A percentile compares a stretch with the other conserved stretches of the same genome.
phyloP scores from a whole-genome alignment of 441 rosid species.

The Arabidopsis hybrid region DNA sequence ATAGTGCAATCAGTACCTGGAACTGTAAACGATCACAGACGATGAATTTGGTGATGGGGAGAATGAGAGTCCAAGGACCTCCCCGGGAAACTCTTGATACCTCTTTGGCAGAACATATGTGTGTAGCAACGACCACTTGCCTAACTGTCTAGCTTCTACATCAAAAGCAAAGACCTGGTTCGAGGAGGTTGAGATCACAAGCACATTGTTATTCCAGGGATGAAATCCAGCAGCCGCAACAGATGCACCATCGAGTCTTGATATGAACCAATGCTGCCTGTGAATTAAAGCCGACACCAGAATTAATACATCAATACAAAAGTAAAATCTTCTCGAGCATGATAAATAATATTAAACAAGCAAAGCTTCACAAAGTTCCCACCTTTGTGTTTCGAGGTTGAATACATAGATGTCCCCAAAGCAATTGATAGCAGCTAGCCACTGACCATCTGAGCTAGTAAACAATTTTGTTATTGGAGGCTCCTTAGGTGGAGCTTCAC shows the following conservation, averaged over 20 bases:
- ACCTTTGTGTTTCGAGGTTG: constrained; percentile 85
- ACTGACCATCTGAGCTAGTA: constrained; percentile 84
- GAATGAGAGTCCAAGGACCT: constrained; percentile 89
- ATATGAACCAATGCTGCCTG: constrained; percentile 97
- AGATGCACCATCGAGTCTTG: constrained; percentile 89
- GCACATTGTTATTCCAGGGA: constrained; percentile 71
- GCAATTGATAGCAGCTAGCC: constrained; percentile 90
- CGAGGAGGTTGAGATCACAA: constrained; percentile 77
- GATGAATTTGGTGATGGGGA: constrained; percentile 64
- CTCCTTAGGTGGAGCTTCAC: constrained; percentile 57
- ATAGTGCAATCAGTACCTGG: constrained; percentile 61
- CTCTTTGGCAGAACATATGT: constrained; percentile 68
- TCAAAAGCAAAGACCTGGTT: constrained; percentile 89
- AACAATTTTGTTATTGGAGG: constrained; percentile 87
- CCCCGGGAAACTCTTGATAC: constrained; percentile 93
- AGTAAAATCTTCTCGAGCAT: not conserved
- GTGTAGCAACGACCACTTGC: constrained; percentile 79
- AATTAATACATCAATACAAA: not conserved
- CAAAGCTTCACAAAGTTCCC: not conserved
- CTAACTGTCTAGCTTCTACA: constrained; percentile 86
- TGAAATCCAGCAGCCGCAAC: constrained; percentile 92
- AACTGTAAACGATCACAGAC: constrained; percentile 72
- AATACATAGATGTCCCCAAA: constrained; percentile 86
- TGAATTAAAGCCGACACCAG: constrained; percentile 28
- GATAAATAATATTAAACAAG: not conserved